phyloP scores from a whole-genome alignment of 73 alveolate species.

The Paramecium sonneborni region DNA sequence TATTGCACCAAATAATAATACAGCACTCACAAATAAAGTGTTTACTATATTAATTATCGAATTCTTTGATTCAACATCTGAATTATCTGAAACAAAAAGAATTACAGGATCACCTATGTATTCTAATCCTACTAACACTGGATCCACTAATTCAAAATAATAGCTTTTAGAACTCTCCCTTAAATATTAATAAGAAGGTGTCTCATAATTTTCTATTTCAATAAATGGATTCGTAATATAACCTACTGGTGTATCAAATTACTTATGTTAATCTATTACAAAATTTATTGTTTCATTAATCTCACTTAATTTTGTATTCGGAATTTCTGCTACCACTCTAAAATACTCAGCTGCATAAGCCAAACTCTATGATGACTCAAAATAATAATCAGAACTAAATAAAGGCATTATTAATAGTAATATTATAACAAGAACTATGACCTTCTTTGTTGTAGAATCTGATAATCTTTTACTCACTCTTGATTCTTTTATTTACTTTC shows the following conservation, averaged over 20 bases:
- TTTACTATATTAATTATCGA: not conserved
- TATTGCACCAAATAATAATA: conserved; percentile 74
- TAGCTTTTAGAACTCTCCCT: conserved; percentile 15
- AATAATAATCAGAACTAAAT: conserved; percentile 64
- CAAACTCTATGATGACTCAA: conserved; percentile 20
- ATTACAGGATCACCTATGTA: not conserved
- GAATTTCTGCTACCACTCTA: not conserved
- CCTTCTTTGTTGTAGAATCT: conserved; percentile 73
- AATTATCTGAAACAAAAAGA: conserved; percentile 16
- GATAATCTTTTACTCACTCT: conserved; percentile 73
- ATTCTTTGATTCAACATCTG: not conserved
- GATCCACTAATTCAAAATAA: not conserved
- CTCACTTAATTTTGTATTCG: not conserved
- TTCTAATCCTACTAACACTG: not conserved
- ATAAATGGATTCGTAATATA: conserved; percentile 12
- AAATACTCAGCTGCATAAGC: conserved; percentile 39
- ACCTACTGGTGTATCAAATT: conserved; percentile 33
- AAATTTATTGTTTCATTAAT: not conserved
- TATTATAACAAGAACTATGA: conserved; percentile 69
- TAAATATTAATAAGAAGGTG: not conserved
- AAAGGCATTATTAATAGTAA: conserved; percentile 70
- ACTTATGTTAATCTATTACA: not conserved
- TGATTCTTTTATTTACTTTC: conserved; percentile 58
- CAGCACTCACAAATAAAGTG: conserved; percentile 76
- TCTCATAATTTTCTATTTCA: not conserved